Evolutionary conservation across 352 stramenopile species (phyloP), one percentile per base, ranked within the genome.

Genomic region (Pythium biforme): DNA sequence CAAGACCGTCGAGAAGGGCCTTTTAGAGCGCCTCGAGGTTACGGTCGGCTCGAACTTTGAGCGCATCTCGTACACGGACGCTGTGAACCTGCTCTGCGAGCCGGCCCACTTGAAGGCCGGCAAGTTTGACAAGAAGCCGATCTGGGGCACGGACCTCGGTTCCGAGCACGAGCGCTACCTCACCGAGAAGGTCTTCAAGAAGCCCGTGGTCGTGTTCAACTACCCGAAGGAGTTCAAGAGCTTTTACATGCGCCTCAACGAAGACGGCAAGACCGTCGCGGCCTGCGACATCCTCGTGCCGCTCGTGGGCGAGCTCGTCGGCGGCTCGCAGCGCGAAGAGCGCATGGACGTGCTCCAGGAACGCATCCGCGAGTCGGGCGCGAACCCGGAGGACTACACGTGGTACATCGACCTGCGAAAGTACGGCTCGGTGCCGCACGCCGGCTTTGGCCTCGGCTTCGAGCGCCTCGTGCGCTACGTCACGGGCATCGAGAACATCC

Each of bases 211-310:
- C 76, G 95, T 99, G 60, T 99, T 97, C 69, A 90, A 99, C 74
- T 99, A 99, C 83, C 97, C 97, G 8, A 98, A 97, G 69, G 84
- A 90, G 48, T 99, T 99, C 72, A 99, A 99, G 86, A 97, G 97
- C 45, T 99, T 99, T 70, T 99, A 99, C 86, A 99, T 99, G 97
- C 87, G 97, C 50, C 80, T 98, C 63, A 99, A 99, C 75, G 94
- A 98, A 49, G 94, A 98, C 67, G 90, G 88, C 52, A 92, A 99
- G 77, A 99, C 96, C 4, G 97, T 99, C 20, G 97, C 96, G 55
- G 96, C 96, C 14, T 97, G 98, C 65, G 97, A 99, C 72, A 79
- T 99, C 55, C 79, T 99, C 20, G 96, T 99, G 59, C 97, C 97
- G 15, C 89, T 97, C 52, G 92, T 99, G 29, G 84, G 89, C 27